Percentiles rank a stretch among this genome's conserved stretches.
Evolutionary conservation across 371 early-diverging fungal species (phyloP).

Genomic region (Funneliformis caledonium): DNA sequence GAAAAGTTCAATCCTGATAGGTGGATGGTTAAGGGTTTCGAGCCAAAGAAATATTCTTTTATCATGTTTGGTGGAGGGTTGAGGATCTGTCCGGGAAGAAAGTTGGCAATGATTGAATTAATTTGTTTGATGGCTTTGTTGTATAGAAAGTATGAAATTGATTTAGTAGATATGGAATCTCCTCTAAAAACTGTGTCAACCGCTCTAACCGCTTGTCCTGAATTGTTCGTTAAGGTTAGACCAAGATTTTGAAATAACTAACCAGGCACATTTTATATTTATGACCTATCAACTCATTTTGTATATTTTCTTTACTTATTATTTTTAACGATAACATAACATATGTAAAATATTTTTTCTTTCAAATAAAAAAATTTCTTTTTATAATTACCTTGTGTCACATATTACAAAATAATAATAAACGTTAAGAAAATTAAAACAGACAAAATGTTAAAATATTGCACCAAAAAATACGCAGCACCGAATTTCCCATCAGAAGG

Average conservation of each 20-base stretch:
- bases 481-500: too few species aligned
- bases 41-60: background rate
- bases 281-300: too few species aligned
- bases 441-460: too few species aligned
- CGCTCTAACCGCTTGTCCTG: background rate
- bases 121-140: constrained; percentile 22
- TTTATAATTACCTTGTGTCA: too few species aligned
- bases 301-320: too few species aligned
- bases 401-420: too few species aligned
- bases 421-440: too few species aligned
- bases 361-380: too few species aligned
- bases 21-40: background rate
- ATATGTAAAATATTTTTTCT: too few species aligned
- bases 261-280: too few species aligned
- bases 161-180: constrained; percentile 19
- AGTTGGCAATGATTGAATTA: constrained; percentile 30
- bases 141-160: constrained; percentile 31
- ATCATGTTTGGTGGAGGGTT: constrained; percentile 15
- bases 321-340: too few species aligned
- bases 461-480: too few species aligned
- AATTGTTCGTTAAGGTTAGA: constrained; percentile 3
- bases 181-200: background rate
- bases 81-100: constrained; percentile 28
- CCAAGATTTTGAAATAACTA: background rate
- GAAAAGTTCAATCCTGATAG: constrained; percentile 32